Conservation (phyloP, 495 filamentous ascomycete species). For the Aspergillus haitiensis region DNA sequence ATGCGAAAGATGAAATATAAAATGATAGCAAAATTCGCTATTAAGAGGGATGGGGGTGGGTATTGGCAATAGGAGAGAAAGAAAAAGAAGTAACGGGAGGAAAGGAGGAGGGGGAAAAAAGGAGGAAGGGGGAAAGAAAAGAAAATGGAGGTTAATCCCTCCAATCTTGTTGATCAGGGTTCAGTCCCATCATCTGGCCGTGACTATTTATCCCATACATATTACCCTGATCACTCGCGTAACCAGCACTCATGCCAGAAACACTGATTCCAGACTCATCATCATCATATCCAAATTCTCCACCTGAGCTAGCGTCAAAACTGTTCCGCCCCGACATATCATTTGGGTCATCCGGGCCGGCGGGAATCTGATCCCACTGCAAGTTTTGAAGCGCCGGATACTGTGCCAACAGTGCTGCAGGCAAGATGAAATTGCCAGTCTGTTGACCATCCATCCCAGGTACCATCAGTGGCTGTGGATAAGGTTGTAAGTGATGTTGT, state of each 20-base stretch:
- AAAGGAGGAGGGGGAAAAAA: conserved; percentile 2
- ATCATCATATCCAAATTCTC: conserved; percentile 53
- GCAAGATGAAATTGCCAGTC: conserved; percentile 65
- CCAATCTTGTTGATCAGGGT: conserved; percentile 40
- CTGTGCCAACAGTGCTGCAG: conserved; percentile 83
- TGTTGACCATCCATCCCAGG: conserved; percentile 43
- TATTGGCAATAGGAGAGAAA: conserved; percentile 6
- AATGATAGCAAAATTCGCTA: conserved; percentile 12
- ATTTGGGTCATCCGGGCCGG: conserved; percentile 57
- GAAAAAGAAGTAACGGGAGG: conserved; percentile 6
- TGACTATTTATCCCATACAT: conserved; percentile 37
- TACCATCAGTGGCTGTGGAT: conserved; percentile 44
- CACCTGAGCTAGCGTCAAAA: conserved; percentile 83
- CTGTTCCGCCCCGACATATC: conserved; percentile 81
- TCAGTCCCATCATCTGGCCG: conserved; percentile 36
- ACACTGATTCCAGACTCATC: conserved; percentile 45
- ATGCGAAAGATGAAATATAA: conserved; percentile 8
- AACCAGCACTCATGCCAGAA: conserved; percentile 41
- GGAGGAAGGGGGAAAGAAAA: conserved; percentile 8
- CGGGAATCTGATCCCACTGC: conserved; percentile 67
- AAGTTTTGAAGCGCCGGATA: conserved; percentile 86
- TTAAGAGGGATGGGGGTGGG: conserved; percentile 3
- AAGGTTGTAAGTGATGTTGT: conserved; percentile 47
- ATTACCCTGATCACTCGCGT: conserved; percentile 33
- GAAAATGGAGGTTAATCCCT: conserved; percentile 22